Percentiles rank a stretch among this genome's conserved stretches.
Conservation (phyloP, 768 basidiomycete species). For the Rhodotorula graminis region DNA sequence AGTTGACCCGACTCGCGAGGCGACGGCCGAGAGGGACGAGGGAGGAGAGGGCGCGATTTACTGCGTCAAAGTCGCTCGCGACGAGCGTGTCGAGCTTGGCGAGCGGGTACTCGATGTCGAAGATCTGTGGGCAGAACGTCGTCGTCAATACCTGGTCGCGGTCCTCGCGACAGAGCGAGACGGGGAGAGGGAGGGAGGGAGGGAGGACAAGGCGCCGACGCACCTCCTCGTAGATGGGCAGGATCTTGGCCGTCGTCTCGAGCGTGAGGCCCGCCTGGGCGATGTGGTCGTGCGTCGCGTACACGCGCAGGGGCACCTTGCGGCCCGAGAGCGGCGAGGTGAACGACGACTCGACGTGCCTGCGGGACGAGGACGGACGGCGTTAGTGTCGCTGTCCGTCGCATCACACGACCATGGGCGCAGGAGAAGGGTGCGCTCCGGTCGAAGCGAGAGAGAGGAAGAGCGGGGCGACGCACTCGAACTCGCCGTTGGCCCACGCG, state of each 20-base stretch:
- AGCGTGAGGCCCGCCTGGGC: constrained; percentile 78
- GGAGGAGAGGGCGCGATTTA: not conserved
- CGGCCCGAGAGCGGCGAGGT: constrained; percentile 73
- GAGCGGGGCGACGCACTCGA: constrained; percentile 48
- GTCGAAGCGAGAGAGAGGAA: too few species aligned
- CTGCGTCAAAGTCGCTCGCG: constrained; percentile 78
- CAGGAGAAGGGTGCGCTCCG: too few species aligned
- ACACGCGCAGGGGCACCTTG: constrained; percentile 74
- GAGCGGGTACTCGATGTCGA: constrained; percentile 85
- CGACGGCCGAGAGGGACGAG: too few species aligned
- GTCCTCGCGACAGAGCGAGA: too few species aligned
- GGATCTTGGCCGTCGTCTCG: constrained; percentile 71
- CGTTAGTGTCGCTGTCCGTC: too few species aligned
- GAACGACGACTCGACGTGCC: constrained; percentile 65
- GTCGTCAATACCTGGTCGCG: not conserved
- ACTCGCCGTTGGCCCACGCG: constrained; percentile 60
- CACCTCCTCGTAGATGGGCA: constrained; percentile 86
- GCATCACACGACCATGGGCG: too few species aligned
- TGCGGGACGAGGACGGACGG: not conserved
- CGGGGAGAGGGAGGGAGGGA: constrained; percentile 49
- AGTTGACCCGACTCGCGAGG: too few species aligned
- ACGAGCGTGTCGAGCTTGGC: constrained; percentile 93
- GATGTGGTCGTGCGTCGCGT: constrained; percentile 75
- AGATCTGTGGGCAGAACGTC: constrained; percentile 54
- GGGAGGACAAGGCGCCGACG: constrained; percentile 82